Evolutionary conservation across 208 protist species (phyloP).

Genomic region (Leishmania tropica): DNA sequence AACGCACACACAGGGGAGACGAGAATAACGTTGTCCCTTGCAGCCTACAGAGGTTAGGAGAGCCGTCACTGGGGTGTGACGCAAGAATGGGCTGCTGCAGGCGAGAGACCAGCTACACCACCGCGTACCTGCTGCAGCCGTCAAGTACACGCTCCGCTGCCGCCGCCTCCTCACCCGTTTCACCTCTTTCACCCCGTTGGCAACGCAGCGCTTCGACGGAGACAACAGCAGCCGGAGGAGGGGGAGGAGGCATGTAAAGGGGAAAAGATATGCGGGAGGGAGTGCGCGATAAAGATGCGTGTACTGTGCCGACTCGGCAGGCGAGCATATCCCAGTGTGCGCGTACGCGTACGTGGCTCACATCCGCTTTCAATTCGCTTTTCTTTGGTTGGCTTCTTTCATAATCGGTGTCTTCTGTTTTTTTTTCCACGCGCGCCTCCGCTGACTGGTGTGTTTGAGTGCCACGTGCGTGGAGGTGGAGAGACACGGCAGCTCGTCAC

Average conservation of each 20-base stretch:
- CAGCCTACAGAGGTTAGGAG: neutral
- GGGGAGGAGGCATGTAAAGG: neutral
- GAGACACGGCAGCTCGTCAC: neutral
- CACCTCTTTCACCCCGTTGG: neutral
- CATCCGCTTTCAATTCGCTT: neutral
- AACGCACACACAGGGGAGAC: neutral
- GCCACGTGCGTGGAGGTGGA: neutral
- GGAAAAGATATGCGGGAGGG: neutral
- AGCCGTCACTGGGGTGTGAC: neutral
- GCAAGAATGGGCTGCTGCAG: neutral
- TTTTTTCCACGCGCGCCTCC: neutral
- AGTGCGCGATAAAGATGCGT: neutral
- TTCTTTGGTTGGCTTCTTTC: neutral
- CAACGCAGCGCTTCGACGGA: neutral
- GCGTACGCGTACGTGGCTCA: neutral
- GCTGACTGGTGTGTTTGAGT: neutral
- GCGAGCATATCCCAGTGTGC: neutral
- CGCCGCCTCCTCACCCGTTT: neutral
- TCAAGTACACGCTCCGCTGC: neutral
- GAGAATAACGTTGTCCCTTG: neutral
- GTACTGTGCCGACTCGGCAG: neutral
- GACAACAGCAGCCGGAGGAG: neutral
- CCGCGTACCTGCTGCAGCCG: neutral
- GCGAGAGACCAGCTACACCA: neutral
- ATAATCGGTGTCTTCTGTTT: neutral